A percentile compares a stretch with the other conserved stretches of the same genome.
Conservation (phyloP, 2,329 filamentous ascomycete genomes). For the Didymella glomerata region DNA sequence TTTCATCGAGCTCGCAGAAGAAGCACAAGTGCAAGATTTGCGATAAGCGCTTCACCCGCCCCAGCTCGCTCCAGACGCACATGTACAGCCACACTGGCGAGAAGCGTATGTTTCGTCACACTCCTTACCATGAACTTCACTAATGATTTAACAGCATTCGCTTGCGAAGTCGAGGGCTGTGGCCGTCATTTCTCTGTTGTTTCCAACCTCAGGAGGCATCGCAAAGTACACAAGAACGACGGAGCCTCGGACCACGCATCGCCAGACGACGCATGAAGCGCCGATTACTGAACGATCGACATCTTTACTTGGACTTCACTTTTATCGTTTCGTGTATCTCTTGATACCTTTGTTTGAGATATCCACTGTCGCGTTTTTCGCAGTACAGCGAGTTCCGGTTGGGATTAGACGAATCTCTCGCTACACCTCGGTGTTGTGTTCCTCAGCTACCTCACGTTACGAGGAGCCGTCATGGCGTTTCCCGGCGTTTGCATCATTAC, state of each 20-base stretch:
- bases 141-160: constrained; percentile 72
- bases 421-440: constrained; percentile 27
- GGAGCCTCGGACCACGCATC: constrained; percentile 56
- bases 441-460: constrained; percentile 11
- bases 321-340: constrained; percentile 29
- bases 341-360: constrained; percentile 46
- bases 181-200: constrained; percentile 97
- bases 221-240: constrained; percentile 92
- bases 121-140: not conserved
- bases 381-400: constrained; percentile 36
- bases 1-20: constrained; percentile 95
- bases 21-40: constrained; percentile 99
- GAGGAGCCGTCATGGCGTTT: constrained; percentile 32
- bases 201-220: constrained; percentile 91
- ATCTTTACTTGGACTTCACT: constrained; percentile 27
- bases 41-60: constrained; percentile 95
- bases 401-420: constrained; percentile 43
- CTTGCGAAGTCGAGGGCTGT: constrained; percentile 92
- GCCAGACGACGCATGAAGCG: constrained; percentile 55
- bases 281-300: constrained; percentile 39
- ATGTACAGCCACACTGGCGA: constrained; percentile 99
- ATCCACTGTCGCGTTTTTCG: constrained; percentile 47
- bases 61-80: constrained; percentile 93
- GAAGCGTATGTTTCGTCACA: constrained; percentile 76
- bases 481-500: constrained; percentile 32